phyloP scores from a whole-genome alignment of 1,284 basidiomycete species.

The Malassezia vespertilionis region DNA sequence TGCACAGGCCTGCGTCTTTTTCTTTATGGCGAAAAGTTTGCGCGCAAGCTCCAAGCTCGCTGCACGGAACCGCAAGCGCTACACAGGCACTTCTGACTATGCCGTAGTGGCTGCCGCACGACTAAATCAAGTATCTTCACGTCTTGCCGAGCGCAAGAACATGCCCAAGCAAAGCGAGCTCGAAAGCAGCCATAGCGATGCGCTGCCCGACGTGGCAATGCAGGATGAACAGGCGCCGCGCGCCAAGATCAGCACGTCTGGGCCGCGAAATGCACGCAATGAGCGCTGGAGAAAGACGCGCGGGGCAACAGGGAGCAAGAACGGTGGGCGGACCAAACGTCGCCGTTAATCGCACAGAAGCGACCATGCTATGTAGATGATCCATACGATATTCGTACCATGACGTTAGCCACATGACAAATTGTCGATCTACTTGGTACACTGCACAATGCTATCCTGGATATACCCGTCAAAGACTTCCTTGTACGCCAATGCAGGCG shows the following conservation, averaged over 20 bases:
- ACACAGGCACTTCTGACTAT: constrained; percentile 60
- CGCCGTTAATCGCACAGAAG: constrained; percentile 22
- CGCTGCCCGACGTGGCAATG: constrained; percentile 27
- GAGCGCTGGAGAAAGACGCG: constrained; percentile 33
- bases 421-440: constrained; percentile 14
- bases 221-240: constrained; percentile 1
- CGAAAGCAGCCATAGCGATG: constrained; percentile 49
- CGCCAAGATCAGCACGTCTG: constrained; percentile 33
- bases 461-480: constrained; percentile 30
- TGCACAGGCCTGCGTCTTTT: background rate
- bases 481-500: constrained; percentile 6
- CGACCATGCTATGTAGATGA: background rate
- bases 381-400: background rate
- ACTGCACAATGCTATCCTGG: constrained; percentile 28
- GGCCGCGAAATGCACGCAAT: constrained; percentile 28
- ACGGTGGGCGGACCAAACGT: constrained; percentile 30
- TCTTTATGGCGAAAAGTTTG: constrained; percentile 77
- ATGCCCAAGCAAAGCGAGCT: constrained; percentile 47
- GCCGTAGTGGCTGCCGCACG: constrained; percentile 74
- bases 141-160: constrained; percentile 51
- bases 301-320: constrained; percentile 24
- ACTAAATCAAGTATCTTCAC: constrained; percentile 62
- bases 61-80: constrained; percentile 72
- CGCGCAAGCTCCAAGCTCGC: constrained; percentile 78
- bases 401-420: background rate